Evolutionary conservation across 2,329 filamentous ascomycete species (phyloP), one percentile per base, ranked within the genome.

Genomic region (Macrophomina pseudophaseolina): DNA sequence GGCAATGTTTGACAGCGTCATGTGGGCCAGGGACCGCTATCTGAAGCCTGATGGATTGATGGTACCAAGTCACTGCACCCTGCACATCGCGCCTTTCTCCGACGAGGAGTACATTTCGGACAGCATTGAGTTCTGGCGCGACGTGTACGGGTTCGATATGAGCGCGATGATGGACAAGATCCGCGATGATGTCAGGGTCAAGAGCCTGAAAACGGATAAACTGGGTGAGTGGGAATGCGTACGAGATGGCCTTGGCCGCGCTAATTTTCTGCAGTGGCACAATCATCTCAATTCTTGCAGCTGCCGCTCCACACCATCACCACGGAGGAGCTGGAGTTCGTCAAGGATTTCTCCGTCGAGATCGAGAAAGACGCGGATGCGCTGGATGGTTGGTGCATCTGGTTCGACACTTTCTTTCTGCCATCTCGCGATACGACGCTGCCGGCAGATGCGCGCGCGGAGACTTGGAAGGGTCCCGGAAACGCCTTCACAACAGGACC

Each of bases 131-230:
- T 97, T 94, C 82, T 98, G 94, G 94, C 86, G 90, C 70, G 88
- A 95, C 73, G 91, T 98, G 5, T 97, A 98, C 78, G 94, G 94
- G 59, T 98, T 98, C 80, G 90, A 96, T 75, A 97, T 97, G 91
- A 88, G 87, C 72, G 88, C 91, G 69, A 97, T 98, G 94, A 89
- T 93, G 74, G 85, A 89, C 53, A 89, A 90, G 46, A 92, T 94
- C 67, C 88, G 91, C 73, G 89, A 94, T 68, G 93, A 97, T 73
- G 89, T 72, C 23, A 56, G 79, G 4, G 72, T 76, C 11, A 68
- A 69, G 51, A 70, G 71, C 23, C 68, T 74, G 23, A 63, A 56
- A 30, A 40, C 81, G 16, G 81, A 82, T 18, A 85, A 87, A 6
- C 72, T 92, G 48, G 87, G 85, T 69, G 46, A 64, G 54, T 42